A percentile compares a stretch with the other conserved stretches of the same genome.
These are phyloP conservation scores for Chlamydomonas eustigma DNA, from an alignment of 139 green algal species.

Conservation along the genomic window DNA sequence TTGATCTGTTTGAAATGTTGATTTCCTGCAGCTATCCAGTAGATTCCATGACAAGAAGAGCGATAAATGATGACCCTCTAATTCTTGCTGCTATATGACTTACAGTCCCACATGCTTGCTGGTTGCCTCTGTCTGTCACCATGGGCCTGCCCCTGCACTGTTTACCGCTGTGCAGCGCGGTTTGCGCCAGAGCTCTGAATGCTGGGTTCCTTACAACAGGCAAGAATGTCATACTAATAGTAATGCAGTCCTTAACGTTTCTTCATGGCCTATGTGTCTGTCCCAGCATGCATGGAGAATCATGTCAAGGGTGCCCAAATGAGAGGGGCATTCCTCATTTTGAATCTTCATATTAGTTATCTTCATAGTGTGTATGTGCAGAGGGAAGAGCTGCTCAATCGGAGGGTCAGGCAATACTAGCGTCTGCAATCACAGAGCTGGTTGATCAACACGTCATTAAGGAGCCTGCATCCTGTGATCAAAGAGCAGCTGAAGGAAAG, in stretches of 20 bases:
- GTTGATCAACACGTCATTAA: not conserved
- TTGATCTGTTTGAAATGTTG: not conserved
- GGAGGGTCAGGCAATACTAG: not conserved
- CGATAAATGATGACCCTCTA: not conserved
- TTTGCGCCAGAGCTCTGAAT: conserved; percentile 52
- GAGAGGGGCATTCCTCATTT: no score
- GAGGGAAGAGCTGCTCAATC: no score
- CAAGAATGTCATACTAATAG: conserved; percentile 44
- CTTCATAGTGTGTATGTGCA: not conserved
- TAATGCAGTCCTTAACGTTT: not conserved
- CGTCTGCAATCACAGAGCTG: not conserved
- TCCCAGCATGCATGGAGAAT: no score
- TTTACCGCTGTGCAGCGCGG: conserved; percentile 58
- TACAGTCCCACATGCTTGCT: conserved; percentile 17
- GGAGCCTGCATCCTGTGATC: not conserved
- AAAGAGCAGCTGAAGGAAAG: not conserved
- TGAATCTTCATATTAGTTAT: not conserved
- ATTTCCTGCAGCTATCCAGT: not conserved
- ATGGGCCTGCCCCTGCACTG: conserved; percentile 73
- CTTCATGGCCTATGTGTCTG: not conserved
- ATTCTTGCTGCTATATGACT: not conserved
- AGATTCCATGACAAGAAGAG: not conserved
- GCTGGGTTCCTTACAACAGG: conserved; percentile 46
- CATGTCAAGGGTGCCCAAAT: no score
- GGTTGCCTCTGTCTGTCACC: conserved; percentile 66